These are phyloP conservation scores for Monilinia fructigena DNA, from an alignment of 2,329 filamentous ascomycete species.

Conservation along the genomic window DNA sequence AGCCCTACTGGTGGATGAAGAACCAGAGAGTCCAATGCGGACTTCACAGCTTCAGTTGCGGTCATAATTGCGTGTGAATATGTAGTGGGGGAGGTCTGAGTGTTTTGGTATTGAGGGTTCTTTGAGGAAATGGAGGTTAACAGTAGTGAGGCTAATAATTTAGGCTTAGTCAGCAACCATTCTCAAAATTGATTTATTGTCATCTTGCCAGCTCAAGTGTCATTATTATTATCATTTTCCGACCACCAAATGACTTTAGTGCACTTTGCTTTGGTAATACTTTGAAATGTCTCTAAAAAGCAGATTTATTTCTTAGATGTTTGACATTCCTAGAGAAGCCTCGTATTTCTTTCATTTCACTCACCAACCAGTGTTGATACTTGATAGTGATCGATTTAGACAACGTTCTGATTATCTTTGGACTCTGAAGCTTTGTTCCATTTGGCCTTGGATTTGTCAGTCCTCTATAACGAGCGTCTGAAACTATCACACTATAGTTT, in stretches of 20 bases:
- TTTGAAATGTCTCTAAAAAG: no score
- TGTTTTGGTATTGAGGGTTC: conserved; percentile 13
- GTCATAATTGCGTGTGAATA: conserved; percentile 43
- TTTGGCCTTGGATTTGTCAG: not conserved
- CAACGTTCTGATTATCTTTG: no score
- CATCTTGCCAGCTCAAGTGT: no score
- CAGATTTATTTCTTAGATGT: no score
- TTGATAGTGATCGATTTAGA: no score
- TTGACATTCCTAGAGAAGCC: no score
- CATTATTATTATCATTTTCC: no score
- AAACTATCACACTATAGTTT: not conserved
- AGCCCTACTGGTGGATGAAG: conserved; percentile 32
- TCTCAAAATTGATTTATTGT: no score
- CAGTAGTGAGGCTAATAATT: conserved; percentile 6
- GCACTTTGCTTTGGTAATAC: no score
- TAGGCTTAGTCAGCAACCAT: conserved; percentile 9
- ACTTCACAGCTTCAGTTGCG: conserved; percentile 49
- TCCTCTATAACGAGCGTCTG: not conserved
- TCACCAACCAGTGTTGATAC: no score
- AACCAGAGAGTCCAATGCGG: conserved; percentile 47
- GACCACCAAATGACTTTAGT: no score
- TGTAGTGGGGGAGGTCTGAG: not conserved
- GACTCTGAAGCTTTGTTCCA: not conserved
- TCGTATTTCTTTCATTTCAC: no score
- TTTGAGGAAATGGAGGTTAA: conserved; percentile 1